These are phyloP conservation scores for Sporobolomyces roseus DNA, from an alignment of 768 basidiomycete genomes.

Conservation along the genomic window DNA sequence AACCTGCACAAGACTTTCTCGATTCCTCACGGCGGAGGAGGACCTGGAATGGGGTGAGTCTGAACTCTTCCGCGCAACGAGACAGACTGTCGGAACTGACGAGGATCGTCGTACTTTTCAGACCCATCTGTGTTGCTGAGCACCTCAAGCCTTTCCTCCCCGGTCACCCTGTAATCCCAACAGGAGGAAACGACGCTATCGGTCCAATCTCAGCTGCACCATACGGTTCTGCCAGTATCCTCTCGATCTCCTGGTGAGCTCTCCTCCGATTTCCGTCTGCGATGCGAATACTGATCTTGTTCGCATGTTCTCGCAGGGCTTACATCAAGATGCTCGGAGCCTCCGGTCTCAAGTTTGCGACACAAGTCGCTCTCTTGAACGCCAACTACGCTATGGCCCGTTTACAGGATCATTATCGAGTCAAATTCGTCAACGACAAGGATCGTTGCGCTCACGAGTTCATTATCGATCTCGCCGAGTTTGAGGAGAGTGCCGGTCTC, in stretches of 20 bases:
- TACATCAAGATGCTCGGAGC: constrained; percentile 99
- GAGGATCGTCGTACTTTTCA: constrained; percentile 47
- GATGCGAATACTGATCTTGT: too few species aligned
- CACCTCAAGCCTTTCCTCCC: constrained; percentile 95
- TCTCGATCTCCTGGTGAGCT: constrained; percentile 78
- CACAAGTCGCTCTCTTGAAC: constrained; percentile 81
- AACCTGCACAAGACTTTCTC: constrained; percentile 75
- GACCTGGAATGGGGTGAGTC: constrained; percentile 82
- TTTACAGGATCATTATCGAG: constrained; percentile 73
- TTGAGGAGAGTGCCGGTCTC: constrained; percentile 75
- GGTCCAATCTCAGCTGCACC: constrained; percentile 86
- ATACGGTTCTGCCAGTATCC: constrained; percentile 90
- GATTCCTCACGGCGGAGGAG: constrained; percentile 94
- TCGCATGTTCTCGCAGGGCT: constrained; percentile 51
- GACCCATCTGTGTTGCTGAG: constrained; percentile 84
- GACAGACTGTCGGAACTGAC: neutral
- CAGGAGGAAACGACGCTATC: constrained; percentile 68
- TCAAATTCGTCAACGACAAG: constrained; percentile 85
- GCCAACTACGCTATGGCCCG: constrained; percentile 97
- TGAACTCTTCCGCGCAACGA: neutral
- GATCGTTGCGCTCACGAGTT: constrained; percentile 93
- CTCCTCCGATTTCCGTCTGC: neutral
- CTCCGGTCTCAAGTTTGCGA: constrained; percentile 74
- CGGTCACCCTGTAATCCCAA: constrained; percentile 69
- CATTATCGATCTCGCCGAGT: constrained; percentile 90